Evolutionary conservation across 2,329 filamentous ascomycete species (phyloP), one percentile per base, ranked within the genome.

Genomic region (Fusarium sp.): DNA sequence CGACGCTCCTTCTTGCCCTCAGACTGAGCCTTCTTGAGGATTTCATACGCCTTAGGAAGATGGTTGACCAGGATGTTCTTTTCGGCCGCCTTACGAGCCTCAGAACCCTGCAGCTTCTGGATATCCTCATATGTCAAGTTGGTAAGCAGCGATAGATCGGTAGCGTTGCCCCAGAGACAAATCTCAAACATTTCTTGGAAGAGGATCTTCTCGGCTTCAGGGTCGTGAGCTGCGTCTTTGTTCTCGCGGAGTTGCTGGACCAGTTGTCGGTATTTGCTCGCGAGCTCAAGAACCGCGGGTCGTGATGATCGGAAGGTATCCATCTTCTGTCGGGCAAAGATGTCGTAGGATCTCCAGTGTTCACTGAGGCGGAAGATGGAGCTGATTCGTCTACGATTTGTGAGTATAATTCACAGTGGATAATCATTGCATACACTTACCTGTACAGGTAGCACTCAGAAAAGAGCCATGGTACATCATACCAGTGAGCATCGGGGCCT

Each of bases 171-270:
- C 95, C 95, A 98, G 3, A 98, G 87, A 77, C 94, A 97, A 72
- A 97, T 96, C 83, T 97, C 93, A 79, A 91, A 94, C 91, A 98
- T 96, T 77, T 98, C 95, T 24, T 85, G 85, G 81, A 98, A 98
- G 26, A 97, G 82, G 1, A 94, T 80, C 75, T 89, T 88, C 76
- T 96, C 92, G 0, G 92, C 89, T 56, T 90, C 87, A 30, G 88
- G 86, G 49, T 89, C 89, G 33, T 82, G 80, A 5, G 83, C 82
- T 41, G 84, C 81, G 48, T 83, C 80, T 70, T 86, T 85, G 56
- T 83, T 77, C 9, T 80, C 77, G 41, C 86, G 83, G 35, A 96
- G 83, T 76, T 94, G 87, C 37, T 83, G 81, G 44, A 93, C 84
- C 5, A 97, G 83, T 55, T 93, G 87, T 71, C 87, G 88, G 81